A percentile compares a stretch with the other conserved stretches of the same genome.
Evolutionary conservation across 1,284 basidiomycete species (phyloP).

Genomic region (Tilletia walkeri): DNA sequence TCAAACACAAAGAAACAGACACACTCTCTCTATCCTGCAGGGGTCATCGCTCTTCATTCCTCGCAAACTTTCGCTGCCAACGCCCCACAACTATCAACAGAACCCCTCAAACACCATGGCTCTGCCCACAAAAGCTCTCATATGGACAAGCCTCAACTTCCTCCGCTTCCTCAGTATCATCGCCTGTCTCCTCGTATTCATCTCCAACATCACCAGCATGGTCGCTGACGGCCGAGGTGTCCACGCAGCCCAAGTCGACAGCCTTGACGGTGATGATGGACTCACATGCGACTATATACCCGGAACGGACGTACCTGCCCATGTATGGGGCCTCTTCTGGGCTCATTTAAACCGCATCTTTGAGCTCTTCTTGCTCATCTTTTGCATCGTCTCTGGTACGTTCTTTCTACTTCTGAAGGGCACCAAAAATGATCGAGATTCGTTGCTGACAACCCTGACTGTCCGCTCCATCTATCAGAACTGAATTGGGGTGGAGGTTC

Average conservation of each 20-base stretch:
- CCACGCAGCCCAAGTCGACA: neutral
- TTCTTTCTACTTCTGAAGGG: neutral
- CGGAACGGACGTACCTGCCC: slow-evolving; percentile 38
- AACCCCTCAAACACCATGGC: neutral
- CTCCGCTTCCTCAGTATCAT: neutral
- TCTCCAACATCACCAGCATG: slow-evolving; percentile 6
- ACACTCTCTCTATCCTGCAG: neutral
- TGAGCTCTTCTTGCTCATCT: slow-evolving; percentile 23
- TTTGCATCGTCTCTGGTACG: slow-evolving; percentile 28
- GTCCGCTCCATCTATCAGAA: slow-evolving; percentile 21
- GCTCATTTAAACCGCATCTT: slow-evolving; percentile 34
- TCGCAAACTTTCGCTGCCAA: neutral
- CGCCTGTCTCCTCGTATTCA: slow-evolving; percentile 1
- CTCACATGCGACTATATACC: slow-evolving; percentile 25
- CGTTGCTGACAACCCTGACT: neutral
- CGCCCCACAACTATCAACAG: too few relatives aligned
- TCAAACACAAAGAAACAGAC: too few relatives aligned
- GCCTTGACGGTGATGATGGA: neutral
- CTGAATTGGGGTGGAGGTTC: slow-evolving; percentile 28
- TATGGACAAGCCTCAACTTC: neutral
- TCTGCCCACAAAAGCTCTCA: neutral
- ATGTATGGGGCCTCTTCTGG: slow-evolving; percentile 43
- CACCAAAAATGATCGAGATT: neutral
- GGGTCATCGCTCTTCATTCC: neutral
- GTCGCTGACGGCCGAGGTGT: slow-evolving; percentile 1